Base-by-base conservation (phyloP, 2,329 filamentous ascomycete species). In the Pseudopithomyces chartarum region DNA sequence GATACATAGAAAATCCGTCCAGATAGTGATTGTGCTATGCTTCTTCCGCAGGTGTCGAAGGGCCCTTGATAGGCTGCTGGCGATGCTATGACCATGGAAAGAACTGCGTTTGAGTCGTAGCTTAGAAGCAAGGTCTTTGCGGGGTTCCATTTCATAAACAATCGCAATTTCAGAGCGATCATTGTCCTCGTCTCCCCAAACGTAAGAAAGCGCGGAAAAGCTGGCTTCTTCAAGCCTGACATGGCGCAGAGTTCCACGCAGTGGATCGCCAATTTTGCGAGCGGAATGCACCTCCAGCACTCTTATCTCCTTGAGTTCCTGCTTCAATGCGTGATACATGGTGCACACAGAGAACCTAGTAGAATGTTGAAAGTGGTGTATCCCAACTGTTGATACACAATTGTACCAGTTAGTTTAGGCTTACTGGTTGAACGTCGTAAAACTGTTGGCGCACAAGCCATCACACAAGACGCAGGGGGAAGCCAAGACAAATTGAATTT, bases 1-100 rank as follows among this genome's bases (percentile, higher is more conserved):
- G 34, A 60, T 58, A 32, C 45, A 49, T 0, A 55, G 38, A 33
- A 38, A 34, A 44, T 55, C 52, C 4, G 46, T 38, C 52, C 52
- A 60, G 3, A 57, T 34, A 13, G 34, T 38, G 29, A 53, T 23
- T 15, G 19, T 53, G n/a, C 50, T 40, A 19, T 46, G 45, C 15
- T 53, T 53, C 13, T 45, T 39, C 23, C 50, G 38, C 26, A 53
- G 13, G 19, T 53, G 39, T 45, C 50, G 36, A 3, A 45, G 50
- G 6, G 50, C 39, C 15, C 10, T 20, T 0, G 50, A 23, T 6
- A 53, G 17, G 50, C 32, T 53, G 32, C 50, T 53, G 6, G 29
- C 50, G 12, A 53, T 52, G 6, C 13, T 17, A 12, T 52, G 50
- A 22, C 34, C 19, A 19, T 52, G 36, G 6, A 6, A 15, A 15